Evolutionary conservation across 2,329 filamentous ascomycete species (phyloP).

Genomic region (Epichloe coenophiala): DNA sequence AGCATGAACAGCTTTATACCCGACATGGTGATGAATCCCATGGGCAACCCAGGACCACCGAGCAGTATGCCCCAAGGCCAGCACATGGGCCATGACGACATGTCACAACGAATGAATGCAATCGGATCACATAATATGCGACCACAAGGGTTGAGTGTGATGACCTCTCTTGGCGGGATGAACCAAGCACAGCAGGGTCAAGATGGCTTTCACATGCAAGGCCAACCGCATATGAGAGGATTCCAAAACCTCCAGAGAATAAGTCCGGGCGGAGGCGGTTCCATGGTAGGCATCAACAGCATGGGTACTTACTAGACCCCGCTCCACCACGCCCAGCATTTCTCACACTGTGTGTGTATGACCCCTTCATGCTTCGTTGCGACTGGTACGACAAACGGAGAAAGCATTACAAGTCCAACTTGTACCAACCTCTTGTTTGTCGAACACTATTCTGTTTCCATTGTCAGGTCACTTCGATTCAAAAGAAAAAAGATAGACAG

Average conservation of each 20-base stretch:
- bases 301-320: constrained; percentile 9
- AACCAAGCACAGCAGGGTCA: constrained; percentile 17
- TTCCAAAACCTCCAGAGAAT: constrained; percentile 36
- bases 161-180: constrained; percentile 17
- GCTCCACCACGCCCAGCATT: not conserved
- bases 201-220: constrained; percentile 19
- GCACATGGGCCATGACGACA: constrained; percentile 17
- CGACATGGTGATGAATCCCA: constrained; percentile 40
- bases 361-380: not conserved
- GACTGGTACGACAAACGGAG: not conserved
- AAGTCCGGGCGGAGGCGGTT: constrained; percentile 21
- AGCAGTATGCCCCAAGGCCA: constrained; percentile 12
- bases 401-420: not conserved
- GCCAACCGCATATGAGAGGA: constrained; percentile 21
- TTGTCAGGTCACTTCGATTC: not conserved
- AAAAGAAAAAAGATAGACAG: not conserved
- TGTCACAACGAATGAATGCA: constrained; percentile 15
- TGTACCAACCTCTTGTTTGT: not conserved
- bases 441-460: not conserved
- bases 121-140: constrained; percentile 12
- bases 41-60: constrained; percentile 19
- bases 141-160: constrained; percentile 16
- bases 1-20: constrained; percentile 34
- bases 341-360: not conserved
- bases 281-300: constrained; percentile 15